Base-by-base conservation (phyloP, 2,329 filamentous ascomycete species). In the Ophiognomonia clavigignenti-juglandacearum region DNA sequence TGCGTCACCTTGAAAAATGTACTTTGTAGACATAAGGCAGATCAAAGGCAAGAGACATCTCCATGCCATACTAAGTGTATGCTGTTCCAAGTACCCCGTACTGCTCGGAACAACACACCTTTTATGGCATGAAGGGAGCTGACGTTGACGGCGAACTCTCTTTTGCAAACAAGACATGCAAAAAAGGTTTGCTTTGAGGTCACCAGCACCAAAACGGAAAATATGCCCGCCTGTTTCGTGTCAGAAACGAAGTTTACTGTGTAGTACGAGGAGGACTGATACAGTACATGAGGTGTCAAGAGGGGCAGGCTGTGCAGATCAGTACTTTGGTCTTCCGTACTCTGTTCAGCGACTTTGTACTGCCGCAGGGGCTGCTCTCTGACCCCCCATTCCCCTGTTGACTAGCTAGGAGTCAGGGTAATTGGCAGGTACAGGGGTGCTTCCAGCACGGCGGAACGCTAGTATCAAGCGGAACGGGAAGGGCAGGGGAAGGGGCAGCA, bases 381-480 rank as follows among this genome's bases (percentile, higher is more conserved):
- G n/a, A n/a, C n/a, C n/a, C n/a, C n/a, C n/a, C n/a, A n/a, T n/a
- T n/a, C n/a, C n/a, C n/a, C n/a, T n/a, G n/a, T n/a, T n/a, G n/a
- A n/a, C n/a, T 38, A 45, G n/a, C 29, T 36, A 34, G 39, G 43
- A 45, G 43, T 45, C 43, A 45, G 43, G 43, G 43, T 45, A 45
- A 38, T 31, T n/a, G 4, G 5, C 4, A n/a, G 29, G n/a, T 40
- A 26, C 18, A 5, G 16, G 26, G 14, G 27, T 34, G 34, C 39
- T 34, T 34, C 39, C 26, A 34, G 23, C 19, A 22, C 19, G 31
- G 34, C 20, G 39, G 39, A 42, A 29, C 39, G 14, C 39, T 42
- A 34, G 19, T 18, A 23, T 32, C 23, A 29, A 29, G 38, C 47
- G 47, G 47, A 41, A 48, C 41, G 41, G 39, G 27, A 42, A 22